Evolutionary conservation across 2,329 filamentous ascomycete species (phyloP).

Genomic region (Claviceps paspali): DNA sequence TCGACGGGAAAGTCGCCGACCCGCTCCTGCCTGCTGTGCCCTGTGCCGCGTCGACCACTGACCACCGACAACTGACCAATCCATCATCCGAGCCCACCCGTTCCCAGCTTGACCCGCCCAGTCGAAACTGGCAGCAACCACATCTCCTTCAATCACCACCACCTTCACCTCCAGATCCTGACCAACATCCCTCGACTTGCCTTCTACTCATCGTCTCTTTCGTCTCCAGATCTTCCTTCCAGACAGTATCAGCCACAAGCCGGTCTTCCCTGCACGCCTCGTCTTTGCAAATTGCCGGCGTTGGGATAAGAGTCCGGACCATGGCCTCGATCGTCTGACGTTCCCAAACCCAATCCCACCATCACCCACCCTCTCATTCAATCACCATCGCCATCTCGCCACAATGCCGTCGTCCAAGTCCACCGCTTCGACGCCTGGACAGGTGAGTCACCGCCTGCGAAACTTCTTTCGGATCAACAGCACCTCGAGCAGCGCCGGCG

Average conservation of each 20-base stretch:
- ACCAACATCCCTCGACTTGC: background rate
- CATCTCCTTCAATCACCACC: background rate
- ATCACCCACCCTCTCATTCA: background rate
- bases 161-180: too few species aligned
- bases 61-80: too few species aligned
- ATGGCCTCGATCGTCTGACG: constrained; percentile 24
- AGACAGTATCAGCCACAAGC: too few species aligned
- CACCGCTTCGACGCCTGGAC: constrained; percentile 33
- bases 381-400: too few species aligned
- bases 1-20: background rate
- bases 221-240: too few species aligned
- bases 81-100: too few species aligned
- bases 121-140: background rate
- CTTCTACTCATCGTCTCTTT: background rate
- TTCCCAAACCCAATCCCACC: background rate
- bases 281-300: background rate
- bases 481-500: constrained; percentile 21
- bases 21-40: constrained; percentile 1
- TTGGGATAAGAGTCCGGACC: constrained; percentile 13
- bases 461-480: constrained; percentile 57
- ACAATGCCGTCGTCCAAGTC: constrained; percentile 39
- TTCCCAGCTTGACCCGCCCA: too few species aligned
- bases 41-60: background rate
- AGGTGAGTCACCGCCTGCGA: constrained; percentile 53
- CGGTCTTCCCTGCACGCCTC: background rate